These are phyloP conservation scores for Sugiyamaella xylanicola DNA, from an alignment of 1,139 yeast species.

Conservation along the genomic window DNA sequence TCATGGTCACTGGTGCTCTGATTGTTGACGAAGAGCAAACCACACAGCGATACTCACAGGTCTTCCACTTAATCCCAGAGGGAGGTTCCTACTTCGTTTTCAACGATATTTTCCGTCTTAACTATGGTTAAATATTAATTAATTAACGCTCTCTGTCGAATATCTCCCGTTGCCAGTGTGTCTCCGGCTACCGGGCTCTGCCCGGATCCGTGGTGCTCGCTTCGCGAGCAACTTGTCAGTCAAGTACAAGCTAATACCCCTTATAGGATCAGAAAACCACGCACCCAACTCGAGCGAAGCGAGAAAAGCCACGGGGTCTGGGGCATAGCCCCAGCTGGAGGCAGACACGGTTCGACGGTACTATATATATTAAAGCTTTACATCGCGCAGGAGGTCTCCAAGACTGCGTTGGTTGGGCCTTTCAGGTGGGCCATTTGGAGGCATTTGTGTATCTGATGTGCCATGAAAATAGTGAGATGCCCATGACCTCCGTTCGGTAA, in stretches of 20 bases:
- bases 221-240: no score
- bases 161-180: no score
- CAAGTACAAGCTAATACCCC: no score
- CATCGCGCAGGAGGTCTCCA: conserved; percentile 15
- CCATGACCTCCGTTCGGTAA: conserved; percentile 36
- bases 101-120: conserved; percentile 92
- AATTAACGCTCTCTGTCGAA: not conserved
- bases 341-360: no score
- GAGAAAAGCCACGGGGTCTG: not conserved
- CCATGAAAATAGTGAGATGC: conserved; percentile 17
- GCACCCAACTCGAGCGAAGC: not conserved
- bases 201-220: not conserved
- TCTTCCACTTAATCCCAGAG: conserved; percentile 94
- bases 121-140: conserved; percentile 15
- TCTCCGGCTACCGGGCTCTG: no score
- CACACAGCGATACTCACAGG: conserved; percentile 95
- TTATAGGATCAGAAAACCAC: no score
- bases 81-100: conserved; percentile 88
- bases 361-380: conserved; percentile 6
- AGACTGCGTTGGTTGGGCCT: conserved; percentile 9
- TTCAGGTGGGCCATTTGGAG: conserved; percentile 1
- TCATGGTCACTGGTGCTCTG: conserved; percentile 97
- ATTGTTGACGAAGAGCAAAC: conserved; percentile 91
- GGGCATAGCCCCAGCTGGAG: not conserved
- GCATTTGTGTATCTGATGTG: not conserved